Evolutionary conservation across 495 filamentous ascomycete genomes (phyloP).

Genomic region (Hypoxylon perforatum): DNA sequence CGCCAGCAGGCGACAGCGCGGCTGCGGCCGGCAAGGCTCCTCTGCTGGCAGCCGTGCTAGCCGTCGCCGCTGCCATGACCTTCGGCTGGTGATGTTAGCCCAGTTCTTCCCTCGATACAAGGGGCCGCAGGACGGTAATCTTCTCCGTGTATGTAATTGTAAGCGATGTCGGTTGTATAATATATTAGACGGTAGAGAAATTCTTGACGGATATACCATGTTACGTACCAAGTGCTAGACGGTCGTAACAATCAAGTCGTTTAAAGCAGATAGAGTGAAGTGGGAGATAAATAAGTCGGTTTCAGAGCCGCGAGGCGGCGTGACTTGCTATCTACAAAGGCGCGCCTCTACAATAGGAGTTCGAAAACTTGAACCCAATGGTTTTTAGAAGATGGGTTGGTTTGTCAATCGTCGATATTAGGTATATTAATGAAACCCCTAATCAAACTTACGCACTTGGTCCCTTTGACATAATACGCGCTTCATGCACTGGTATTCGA

Average conservation of each 20-base stretch:
- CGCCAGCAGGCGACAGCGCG: slow-evolving; percentile 3
- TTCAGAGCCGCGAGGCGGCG: not conserved
- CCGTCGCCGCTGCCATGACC: slow-evolving; percentile 36
- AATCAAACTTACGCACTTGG: too few relatives aligned
- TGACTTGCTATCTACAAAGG: not conserved
- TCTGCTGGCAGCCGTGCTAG: slow-evolving; percentile 39
- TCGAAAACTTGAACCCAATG: slow-evolving; percentile 14
- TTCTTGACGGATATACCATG: not conserved
- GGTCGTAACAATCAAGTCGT: not conserved
- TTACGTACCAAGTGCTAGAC: slow-evolving; percentile 3
- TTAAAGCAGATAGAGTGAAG: not conserved
- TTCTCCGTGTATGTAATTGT: slow-evolving; percentile 41
- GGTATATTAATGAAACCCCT: too few relatives aligned
- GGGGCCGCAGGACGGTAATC: slow-evolving; percentile 2
- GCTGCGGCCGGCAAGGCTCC: slow-evolving; percentile 33
- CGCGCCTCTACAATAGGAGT: slow-evolving; percentile 15
- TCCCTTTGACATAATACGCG: too few relatives aligned
- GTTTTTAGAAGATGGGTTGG: too few relatives aligned
- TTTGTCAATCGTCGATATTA: not conserved
- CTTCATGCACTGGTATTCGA: too few relatives aligned
- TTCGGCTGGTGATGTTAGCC: slow-evolving; percentile 38
- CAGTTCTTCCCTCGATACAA: not conserved
- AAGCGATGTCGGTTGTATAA: slow-evolving; percentile 10
- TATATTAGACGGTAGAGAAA: not conserved
- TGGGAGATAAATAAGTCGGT: not conserved